Base-by-base conservation (phyloP, 495 filamentous ascomycete genomes). In the Podospora bellae-mahoneyi region DNA sequence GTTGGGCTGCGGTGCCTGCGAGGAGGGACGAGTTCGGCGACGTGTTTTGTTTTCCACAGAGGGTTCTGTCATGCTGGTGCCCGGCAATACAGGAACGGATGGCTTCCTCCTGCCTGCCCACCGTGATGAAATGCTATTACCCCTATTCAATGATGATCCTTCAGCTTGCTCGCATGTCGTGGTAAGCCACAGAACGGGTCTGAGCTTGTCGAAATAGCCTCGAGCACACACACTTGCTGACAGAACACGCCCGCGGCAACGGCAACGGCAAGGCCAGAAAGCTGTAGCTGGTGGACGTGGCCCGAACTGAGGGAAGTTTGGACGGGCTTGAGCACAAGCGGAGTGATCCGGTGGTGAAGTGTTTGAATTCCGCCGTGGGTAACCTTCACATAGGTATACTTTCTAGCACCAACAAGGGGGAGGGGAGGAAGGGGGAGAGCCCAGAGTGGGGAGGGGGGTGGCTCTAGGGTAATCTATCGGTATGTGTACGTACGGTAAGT, bases 1-100 rank as follows among this genome's bases (percentile, higher is more conserved):
- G 19, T 72, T 62, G 16, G 74, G 69, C 26, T 71, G 64, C 9
- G 74, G 70, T 19, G 71, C 69, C 3, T 72, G 71, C 28, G 75
- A 74, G 32, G 69, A 15, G 62, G 75, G 70, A 53, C 72, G 73
- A 34, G 64, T 65, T 64, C 65, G 69, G 66, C 73, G 74, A 68
- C 60, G 55, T 44, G 62, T 28, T 26, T 48, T 44, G 39, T 27
- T 54, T 64, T 73, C 66, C 59, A 30, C 54, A 58, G 55, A 67
- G 53, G 67, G 66, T 26, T 59, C 69, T 62, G 66, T 62, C 74
- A 75, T 75, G 48, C 56, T 67, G 4, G 44, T 66, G 28, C 44
- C 30, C 56, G 5, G 68, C 48, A 60, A 63, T n/a, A 15, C 28
- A 26, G 23, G 60, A 26, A 6, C 5, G 27, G 27, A 61, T 26